Percentiles rank a stretch among this genome's conserved stretches.
Evolutionary conservation across 345 rosid genomes (phyloP).

Genomic region (Salix suchowensis): DNA sequence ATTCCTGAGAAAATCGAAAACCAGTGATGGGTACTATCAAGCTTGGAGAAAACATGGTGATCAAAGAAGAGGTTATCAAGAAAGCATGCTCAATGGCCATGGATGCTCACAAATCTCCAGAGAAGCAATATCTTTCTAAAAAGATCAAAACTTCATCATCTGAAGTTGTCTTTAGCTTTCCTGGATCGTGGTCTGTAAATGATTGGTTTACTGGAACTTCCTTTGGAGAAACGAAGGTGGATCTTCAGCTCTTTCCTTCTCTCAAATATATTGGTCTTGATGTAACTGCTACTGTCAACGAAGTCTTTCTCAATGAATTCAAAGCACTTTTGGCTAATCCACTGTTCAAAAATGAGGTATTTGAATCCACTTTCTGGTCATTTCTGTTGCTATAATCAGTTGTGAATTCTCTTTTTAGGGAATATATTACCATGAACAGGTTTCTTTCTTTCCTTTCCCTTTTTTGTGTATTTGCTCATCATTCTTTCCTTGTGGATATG

Average conservation of each 20-base stretch:
- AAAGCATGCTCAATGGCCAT: constrained; percentile 37
- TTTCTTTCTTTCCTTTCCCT: too few relatives aligned
- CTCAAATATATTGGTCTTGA: constrained; percentile 52
- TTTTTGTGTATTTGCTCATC: too few relatives aligned
- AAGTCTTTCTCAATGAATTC: constrained; percentile 47
- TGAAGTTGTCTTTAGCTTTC: constrained; percentile 44
- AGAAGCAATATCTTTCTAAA: constrained; percentile 23
- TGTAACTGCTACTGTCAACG: constrained; percentile 50
- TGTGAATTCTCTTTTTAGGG: not conserved
- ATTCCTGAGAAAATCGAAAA: not conserved
- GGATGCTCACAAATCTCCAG: constrained; percentile 30
- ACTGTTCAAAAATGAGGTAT: constrained; percentile 39
- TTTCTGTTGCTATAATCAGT: not conserved
- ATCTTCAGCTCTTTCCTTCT: constrained; percentile 41
- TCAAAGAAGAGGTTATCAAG: constrained; percentile 37
- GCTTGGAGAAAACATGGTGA: constrained; percentile 18
- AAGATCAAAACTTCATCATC: constrained; percentile 7
- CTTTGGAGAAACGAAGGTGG: constrained; percentile 52
- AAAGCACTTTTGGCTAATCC: constrained; percentile 13
- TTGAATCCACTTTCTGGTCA: not conserved
- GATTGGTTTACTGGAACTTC: constrained; percentile 37
- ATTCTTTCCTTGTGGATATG: not conserved
- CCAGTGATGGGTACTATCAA: constrained; percentile 21
- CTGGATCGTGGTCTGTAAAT: constrained; percentile 37
- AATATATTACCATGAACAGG: not conserved